Evolutionary conservation across 208 protist genomes (phyloP), one percentile per base, ranked within the genome.

Genomic region (Crithidia bombi): DNA sequence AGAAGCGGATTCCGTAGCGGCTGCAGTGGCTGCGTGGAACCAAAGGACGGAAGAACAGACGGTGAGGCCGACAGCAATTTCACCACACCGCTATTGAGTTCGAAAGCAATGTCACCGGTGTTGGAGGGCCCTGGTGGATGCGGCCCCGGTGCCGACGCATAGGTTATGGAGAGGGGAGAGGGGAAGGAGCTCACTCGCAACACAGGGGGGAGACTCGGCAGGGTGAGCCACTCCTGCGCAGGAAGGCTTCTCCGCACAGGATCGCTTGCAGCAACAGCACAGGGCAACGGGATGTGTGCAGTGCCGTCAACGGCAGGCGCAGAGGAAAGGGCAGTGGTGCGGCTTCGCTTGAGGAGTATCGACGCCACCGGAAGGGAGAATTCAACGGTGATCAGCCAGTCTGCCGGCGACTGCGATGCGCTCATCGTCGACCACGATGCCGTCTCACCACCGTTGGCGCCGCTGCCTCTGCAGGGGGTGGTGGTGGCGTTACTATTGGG

Each of bases 341-440:
- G 35, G 21, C 41, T 54, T 0, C 63, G 70, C 63, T 43, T 54
- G n/a, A 76, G 47, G 11, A 76, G 33, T 12, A 35, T 30, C 0
- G 70, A 17, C 0, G 52, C 43, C 63, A 69, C 59, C 4, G 36
- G 19, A 3, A 59, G 43, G 15, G 69, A 63, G 0, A 81, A 14
- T 32, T 82, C 73, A 11, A 75, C 71, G 3, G 50, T 35, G 14
- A 21, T 30, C 57, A 81, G 44, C 70, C 68, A 75, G 47, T 74
- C 70, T 12, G 38, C 58, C 21, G 77, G 54, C 12, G 43, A 36
- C 23, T 50, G 49, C 30, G 77, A 69, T 21, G 63, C 26, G 1
- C 19, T 19, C 35, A 26, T 39, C 25, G 35, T 26, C 21, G 43
- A 47, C 43, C 43, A 63, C 43, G 43, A 52, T 30, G 43, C 9